phyloP scores from a whole-genome alignment of 106 monocot genomes.

The Alisma plantagoaquatica region DNA sequence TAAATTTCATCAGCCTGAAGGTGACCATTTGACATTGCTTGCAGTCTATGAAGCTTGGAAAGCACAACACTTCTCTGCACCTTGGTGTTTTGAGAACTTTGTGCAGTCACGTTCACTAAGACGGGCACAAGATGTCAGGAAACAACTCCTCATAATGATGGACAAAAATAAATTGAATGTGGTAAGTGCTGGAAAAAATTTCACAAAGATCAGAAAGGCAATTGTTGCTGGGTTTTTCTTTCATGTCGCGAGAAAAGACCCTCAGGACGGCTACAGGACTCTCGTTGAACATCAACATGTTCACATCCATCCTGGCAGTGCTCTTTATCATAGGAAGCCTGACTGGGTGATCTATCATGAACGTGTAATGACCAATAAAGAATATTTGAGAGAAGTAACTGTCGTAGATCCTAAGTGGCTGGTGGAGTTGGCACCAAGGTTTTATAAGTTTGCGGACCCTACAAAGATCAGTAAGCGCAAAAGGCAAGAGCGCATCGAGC shows the following conservation, averaged over 20 bases:
- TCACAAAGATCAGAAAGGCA: too few species aligned
- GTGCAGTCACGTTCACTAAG: slow-evolving; percentile 77
- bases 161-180: too few species aligned
- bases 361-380: slow-evolving; percentile 83
- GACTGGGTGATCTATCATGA: slow-evolving; percentile 90
- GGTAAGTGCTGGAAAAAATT: too few species aligned
- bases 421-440: slow-evolving; percentile 77
- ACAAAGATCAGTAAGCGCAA: too few species aligned
- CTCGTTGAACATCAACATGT: slow-evolving; percentile 86
- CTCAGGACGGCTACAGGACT: too few species aligned
- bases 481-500: too few species aligned
- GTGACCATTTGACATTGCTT: slow-evolving; percentile 75
- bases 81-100: slow-evolving; percentile 98
- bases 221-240: too few species aligned
- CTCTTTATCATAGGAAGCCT: slow-evolving; percentile 72
- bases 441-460: slow-evolving; percentile 58
- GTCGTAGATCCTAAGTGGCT: slow-evolving; percentile 86
- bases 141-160: slow-evolving; percentile 88
- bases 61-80: slow-evolving; percentile 84
- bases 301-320: slow-evolving; percentile 81
- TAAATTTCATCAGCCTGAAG: slow-evolving; percentile 91
- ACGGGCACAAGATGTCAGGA: slow-evolving; percentile 85
- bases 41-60: slow-evolving; percentile 97
- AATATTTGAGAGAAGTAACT: slow-evolving; percentile 81
- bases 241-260: slow-evolving; percentile 80